Percentiles rank a stretch among this genome's conserved stretches.
Conservation (phyloP, 805 yeast genomes). For the Myxozyma vanderwaltii region DNA sequence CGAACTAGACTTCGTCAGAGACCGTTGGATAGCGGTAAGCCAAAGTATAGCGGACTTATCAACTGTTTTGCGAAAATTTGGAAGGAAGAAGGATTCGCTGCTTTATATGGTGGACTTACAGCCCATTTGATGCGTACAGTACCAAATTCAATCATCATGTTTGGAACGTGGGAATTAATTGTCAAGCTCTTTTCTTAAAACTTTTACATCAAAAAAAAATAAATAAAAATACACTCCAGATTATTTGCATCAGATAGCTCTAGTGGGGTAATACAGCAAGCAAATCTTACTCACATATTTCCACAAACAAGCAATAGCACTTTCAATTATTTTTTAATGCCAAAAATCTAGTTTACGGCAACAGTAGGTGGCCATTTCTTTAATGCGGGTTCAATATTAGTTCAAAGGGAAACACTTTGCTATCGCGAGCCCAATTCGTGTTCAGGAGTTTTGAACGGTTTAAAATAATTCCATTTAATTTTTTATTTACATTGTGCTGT, state of each 20-base stretch:
- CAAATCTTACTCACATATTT: too few species aligned
- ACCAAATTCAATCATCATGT: constrained; percentile 97
- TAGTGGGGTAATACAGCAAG: too few species aligned
- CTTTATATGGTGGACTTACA: constrained; percentile 97
- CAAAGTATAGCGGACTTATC: constrained; percentile 84
- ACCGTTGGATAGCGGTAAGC: constrained; percentile 75
- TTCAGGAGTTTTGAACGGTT: too few species aligned
- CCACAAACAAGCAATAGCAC: not conserved
- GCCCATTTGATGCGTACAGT: constrained; percentile 96
- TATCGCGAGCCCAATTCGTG: too few species aligned
- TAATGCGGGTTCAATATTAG: too few species aligned
- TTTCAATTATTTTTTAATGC: too few species aligned
- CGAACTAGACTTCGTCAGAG: constrained; percentile 95
- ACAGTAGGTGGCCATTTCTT: too few species aligned
- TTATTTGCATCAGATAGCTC: too few species aligned
- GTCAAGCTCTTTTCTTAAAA: constrained; percentile 50
- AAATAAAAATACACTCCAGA: too few species aligned
- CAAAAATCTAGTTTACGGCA: too few species aligned
- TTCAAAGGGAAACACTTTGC: too few species aligned
- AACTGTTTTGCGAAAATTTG: constrained; percentile 85
- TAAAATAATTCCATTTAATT: not conserved
- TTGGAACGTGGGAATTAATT: constrained; percentile 96
- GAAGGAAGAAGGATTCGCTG: constrained; percentile 87
- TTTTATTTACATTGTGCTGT: not conserved
- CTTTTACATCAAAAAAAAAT: not conserved